phyloP scores from a whole-genome alignment of 441 rosid species.

The Populus hybrid region DNA sequence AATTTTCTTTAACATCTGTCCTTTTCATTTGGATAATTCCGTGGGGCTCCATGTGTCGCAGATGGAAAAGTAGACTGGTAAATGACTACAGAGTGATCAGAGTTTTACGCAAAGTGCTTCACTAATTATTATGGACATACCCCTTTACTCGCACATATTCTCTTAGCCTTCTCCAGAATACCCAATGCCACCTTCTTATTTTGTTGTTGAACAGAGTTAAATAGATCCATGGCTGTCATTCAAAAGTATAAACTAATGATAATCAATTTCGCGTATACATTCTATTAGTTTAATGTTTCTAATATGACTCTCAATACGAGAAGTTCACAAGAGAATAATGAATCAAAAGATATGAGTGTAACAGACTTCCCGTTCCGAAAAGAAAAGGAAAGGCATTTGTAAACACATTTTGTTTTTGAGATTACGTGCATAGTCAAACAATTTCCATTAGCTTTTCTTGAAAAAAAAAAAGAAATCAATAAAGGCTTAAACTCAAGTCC shows the following conservation, averaged over 20 bases:
- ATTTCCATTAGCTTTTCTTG: background rate
- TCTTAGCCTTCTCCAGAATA: conserved; percentile 47
- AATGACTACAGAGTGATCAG: background rate
- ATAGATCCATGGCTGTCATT: conserved; percentile 27
- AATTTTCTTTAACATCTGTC: background rate
- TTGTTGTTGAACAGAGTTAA: conserved; percentile 19
- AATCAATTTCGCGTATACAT: background rate
- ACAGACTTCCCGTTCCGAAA: background rate
- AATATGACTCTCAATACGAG: background rate
- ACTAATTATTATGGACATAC: conserved; percentile 20
- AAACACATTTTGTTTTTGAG: background rate
- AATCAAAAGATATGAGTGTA: background rate
- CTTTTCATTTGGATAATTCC: background rate
- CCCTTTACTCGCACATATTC: conserved; percentile 44
- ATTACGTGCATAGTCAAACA: background rate
- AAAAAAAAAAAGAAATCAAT: background rate
- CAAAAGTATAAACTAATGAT: background rate
- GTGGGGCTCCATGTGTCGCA: background rate
- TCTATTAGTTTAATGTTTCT: background rate
- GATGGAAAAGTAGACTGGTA: background rate
- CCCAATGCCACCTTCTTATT: conserved; percentile 33
- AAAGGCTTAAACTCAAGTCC: background rate
- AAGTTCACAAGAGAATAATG: background rate
- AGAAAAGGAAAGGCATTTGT: background rate
- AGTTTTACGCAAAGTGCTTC: background rate